phyloP scores from a whole-genome alignment of 805 yeast genomes.

The Debaryomyces castellii region DNA sequence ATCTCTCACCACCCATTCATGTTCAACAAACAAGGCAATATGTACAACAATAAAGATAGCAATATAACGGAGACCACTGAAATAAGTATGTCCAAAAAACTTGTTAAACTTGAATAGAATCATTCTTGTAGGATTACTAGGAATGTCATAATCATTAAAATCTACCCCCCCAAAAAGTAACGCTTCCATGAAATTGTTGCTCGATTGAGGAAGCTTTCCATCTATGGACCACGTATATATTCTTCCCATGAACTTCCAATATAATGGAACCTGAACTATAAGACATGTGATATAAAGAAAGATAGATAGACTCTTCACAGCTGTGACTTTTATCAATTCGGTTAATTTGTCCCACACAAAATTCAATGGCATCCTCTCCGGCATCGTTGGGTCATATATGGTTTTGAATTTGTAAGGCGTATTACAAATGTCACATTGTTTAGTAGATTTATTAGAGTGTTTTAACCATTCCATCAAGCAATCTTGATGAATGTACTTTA shows the following conservation, averaged over 20 bases:
- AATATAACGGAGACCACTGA: conserved; percentile 40
- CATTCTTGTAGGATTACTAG: conserved; percentile 6
- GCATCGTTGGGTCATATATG: conserved; percentile 64
- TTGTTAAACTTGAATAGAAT: conserved; percentile 17
- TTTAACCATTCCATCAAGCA: conserved; percentile 87
- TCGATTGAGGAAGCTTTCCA: conserved; percentile 42
- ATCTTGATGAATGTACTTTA: conserved; percentile 89
- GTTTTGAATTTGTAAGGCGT: conserved; percentile 68
- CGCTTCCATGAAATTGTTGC: conserved; percentile 27
- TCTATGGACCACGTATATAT: conserved; percentile 57
- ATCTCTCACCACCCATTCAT: conserved; percentile 72
- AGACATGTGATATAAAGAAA: conserved; percentile 42
- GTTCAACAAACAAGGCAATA: conserved; percentile 53
- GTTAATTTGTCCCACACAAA: conserved; percentile 45
- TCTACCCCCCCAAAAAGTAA: conserved; percentile 40
- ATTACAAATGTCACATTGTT: conserved; percentile 85
- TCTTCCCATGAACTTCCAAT: conserved; percentile 56
- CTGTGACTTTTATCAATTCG: conserved; percentile 11
- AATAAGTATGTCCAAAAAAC: conserved; percentile 32
- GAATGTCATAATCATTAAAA: conserved; percentile 10
- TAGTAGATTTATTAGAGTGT: conserved; percentile 58
- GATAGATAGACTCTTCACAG: conserved; percentile 20
- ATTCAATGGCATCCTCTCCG: conserved; percentile 55
- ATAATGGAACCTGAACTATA: conserved; percentile 54
- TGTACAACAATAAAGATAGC: conserved; percentile 39